Conservation (phyloP, 2,329 filamentous ascomycete genomes). For the Didymella segeticola region DNA sequence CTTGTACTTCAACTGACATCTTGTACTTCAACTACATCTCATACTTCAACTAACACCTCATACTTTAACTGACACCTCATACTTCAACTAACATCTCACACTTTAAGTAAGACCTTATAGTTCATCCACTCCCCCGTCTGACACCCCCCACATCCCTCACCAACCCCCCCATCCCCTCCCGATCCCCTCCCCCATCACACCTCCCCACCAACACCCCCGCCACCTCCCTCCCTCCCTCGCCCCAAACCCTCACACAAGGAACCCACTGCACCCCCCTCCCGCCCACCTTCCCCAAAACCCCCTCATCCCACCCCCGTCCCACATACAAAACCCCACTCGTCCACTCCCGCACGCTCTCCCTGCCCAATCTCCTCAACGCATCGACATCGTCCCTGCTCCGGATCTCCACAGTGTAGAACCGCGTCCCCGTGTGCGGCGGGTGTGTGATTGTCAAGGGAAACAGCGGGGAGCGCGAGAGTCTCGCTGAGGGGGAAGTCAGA, state of each 20-base stretch:
- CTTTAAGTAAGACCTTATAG: no score
- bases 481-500: constrained; percentile 38
- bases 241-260: constrained; percentile 44
- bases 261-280: constrained; percentile 36
- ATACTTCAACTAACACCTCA: no score
- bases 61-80: no score
- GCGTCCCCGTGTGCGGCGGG: background rate
- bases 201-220: constrained; percentile 36
- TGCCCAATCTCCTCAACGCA: constrained; percentile 2
- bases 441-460: background rate
- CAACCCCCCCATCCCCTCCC: constrained; percentile 26
- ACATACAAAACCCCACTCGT: constrained; percentile 35
- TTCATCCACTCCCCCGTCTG: no score
- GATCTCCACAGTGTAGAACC: constrained; percentile 29
- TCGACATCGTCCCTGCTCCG: background rate
- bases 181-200: constrained; percentile 19
- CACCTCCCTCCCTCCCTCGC: constrained; percentile 30
- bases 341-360: constrained; percentile 18
- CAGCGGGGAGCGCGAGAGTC: background rate
- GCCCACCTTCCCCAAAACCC: background rate
- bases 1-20: no score
- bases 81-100: no score
- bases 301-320: constrained; percentile 2
- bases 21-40: no score
- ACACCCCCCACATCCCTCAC: no score